Conservation (phyloP, 2,329 filamentous ascomycete species). For the Pseudocercospora fuligena region DNA sequence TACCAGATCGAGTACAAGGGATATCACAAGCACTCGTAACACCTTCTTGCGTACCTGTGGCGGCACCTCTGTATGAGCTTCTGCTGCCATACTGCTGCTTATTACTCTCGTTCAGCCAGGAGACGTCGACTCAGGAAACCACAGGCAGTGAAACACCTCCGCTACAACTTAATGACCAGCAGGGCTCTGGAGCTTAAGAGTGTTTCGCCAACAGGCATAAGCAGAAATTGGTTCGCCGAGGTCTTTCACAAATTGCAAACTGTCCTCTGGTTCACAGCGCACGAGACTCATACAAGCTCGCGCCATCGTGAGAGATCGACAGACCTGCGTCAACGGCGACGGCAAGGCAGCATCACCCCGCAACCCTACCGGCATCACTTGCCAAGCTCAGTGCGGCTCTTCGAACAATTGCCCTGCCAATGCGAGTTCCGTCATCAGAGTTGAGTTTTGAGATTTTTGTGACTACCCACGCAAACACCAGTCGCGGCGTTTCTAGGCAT, state of each 20-base stretch:
- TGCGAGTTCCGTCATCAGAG: slow-evolving; percentile 10
- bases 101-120: not conserved
- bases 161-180: not conserved
- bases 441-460: slow-evolving; percentile 8
- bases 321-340: too few species aligned
- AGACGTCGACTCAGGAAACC: not conserved
- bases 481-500: not conserved
- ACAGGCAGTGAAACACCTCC: not conserved
- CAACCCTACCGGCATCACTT: not conserved
- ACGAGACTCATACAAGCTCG: not conserved
- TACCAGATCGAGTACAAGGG: slow-evolving; percentile 34
- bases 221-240: not conserved
- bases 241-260: not conserved
- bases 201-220: not conserved
- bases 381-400: slow-evolving; percentile 11
- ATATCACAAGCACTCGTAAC: slow-evolving; percentile 31
- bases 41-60: slow-evolving; percentile 31
- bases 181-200: slow-evolving; percentile 1
- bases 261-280: not conserved
- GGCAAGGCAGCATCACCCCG: not conserved
- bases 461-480: slow-evolving; percentile 3
- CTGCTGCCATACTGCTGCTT: slow-evolving; percentile 20
- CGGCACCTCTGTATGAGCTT: slow-evolving; percentile 15
- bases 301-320: not conserved
- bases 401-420: not conserved